These are phyloP conservation scores for Penicillium sp. DNA, from an alignment of 2,329 filamentous ascomycete species.

Conservation along the genomic window DNA sequence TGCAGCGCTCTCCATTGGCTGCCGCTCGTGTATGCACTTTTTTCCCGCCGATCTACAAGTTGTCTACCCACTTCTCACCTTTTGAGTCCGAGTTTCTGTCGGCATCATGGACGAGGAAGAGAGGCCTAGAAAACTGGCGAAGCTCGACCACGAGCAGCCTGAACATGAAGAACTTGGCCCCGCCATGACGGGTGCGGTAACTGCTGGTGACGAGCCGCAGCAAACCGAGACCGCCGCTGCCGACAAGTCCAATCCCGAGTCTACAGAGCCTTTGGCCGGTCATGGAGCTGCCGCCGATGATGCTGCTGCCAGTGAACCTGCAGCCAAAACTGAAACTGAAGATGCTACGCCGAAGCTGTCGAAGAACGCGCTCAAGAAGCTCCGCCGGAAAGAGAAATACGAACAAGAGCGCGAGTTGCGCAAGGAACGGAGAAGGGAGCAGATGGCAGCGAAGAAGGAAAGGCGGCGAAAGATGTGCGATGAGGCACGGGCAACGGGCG, in stretches of 20 bases:
- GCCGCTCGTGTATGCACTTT: slow-evolving; percentile 10
- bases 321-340: slow-evolving; percentile 3
- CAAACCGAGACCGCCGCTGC: slow-evolving; percentile 4
- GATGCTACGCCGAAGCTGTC: slow-evolving; percentile 51
- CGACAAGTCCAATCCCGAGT: slow-evolving; percentile 5
- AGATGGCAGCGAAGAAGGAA: slow-evolving; percentile 50
- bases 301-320: slow-evolving; percentile 1
- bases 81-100: not conserved
- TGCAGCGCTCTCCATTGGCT: slow-evolving; percentile 27
- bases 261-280: slow-evolving; percentile 1
- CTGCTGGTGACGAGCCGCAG: slow-evolving; percentile 12
- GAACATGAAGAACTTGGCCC: slow-evolving; percentile 23
- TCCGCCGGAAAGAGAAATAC: slow-evolving; percentile 67
- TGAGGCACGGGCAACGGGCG: slow-evolving; percentile 26
- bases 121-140: slow-evolving; percentile 52
- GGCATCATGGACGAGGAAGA: slow-evolving; percentile 51
- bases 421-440: slow-evolving; percentile 55
- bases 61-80: slow-evolving; percentile 7
- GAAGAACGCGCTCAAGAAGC: slow-evolving; percentile 80
- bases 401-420: slow-evolving; percentile 62
- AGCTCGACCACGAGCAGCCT: slow-evolving; percentile 40
- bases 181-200: slow-evolving; percentile 30
- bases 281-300: slow-evolving; percentile 2
- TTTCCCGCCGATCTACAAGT: slow-evolving; percentile 19
- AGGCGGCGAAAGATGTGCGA: slow-evolving; percentile 42